Conservation (phyloP, 2,329 filamentous ascomycete genomes). For the Fusarium denticulatum region DNA sequence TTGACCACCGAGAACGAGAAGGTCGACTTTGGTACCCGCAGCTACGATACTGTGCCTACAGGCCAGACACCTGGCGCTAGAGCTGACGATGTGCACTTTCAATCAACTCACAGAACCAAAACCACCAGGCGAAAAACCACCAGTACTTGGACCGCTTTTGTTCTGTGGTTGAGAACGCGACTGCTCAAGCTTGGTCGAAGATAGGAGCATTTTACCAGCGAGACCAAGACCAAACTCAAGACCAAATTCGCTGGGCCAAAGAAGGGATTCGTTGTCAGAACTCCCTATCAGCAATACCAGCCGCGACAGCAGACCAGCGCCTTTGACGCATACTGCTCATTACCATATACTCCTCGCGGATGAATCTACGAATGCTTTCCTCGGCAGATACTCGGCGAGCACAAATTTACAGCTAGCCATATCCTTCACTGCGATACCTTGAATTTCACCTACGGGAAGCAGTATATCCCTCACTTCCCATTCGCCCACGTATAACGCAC, state of each 20-base stretch:
- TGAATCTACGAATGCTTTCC: slow-evolving; percentile 9
- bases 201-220: slow-evolving; percentile 44
- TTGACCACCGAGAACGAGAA: slow-evolving; percentile 51
- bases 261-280: slow-evolving; percentile 19
- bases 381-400: slow-evolving; percentile 9
- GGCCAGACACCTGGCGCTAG: slow-evolving; percentile 41
- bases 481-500: slow-evolving; percentile 22
- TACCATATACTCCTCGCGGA: slow-evolving; percentile 23
- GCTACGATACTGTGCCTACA: slow-evolving; percentile 56
- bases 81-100: slow-evolving; percentile 57
- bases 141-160: slow-evolving; percentile 69
- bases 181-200: slow-evolving; percentile 54
- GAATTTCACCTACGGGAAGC: slow-evolving; percentile 20
- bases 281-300: slow-evolving; percentile 19
- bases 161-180: slow-evolving; percentile 71
- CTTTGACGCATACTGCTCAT: slow-evolving; percentile 14
- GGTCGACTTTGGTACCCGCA: slow-evolving; percentile 55
- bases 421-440: slow-evolving; percentile 10
- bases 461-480: slow-evolving; percentile 15
- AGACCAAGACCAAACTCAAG: slow-evolving; percentile 28
- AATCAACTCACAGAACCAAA: slow-evolving; percentile 54
- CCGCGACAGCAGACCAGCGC: slow-evolving; percentile 4
- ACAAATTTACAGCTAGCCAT: slow-evolving; percentile 7
- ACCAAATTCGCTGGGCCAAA: slow-evolving; percentile 16
- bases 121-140: slow-evolving; percentile 69